Evolutionary conservation across 208 protist genomes (phyloP).

Genomic region (Crithidia bombi): DNA sequence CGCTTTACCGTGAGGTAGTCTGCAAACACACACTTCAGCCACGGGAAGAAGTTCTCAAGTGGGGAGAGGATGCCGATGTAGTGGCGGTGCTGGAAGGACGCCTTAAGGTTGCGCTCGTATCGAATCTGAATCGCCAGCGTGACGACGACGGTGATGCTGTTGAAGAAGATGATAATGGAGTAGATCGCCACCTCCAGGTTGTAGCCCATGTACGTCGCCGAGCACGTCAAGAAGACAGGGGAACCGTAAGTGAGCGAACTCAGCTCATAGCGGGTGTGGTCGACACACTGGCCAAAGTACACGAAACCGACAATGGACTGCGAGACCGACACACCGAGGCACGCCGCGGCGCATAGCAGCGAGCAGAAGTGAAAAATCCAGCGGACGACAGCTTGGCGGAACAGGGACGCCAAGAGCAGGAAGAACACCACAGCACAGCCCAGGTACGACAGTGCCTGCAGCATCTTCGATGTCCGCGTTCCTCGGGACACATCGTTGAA

Average conservation of each 20-base stretch:
- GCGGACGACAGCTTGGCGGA: slow-evolving; percentile 31
- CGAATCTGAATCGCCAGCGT: slow-evolving; percentile 27
- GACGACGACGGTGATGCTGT: slow-evolving; percentile 33
- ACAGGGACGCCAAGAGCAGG: slow-evolving; percentile 28
- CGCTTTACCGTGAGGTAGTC: slow-evolving; percentile 38
- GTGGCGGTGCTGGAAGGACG: slow-evolving; percentile 24
- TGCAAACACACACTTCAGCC: slow-evolving; percentile 25
- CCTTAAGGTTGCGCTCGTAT: slow-evolving; percentile 26
- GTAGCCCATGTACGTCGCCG: slow-evolving; percentile 36
- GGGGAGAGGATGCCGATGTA: slow-evolving; percentile 34
- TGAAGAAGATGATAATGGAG: slow-evolving; percentile 33
- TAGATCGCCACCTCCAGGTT: slow-evolving; percentile 44
- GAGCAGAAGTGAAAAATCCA: slow-evolving; percentile 11
- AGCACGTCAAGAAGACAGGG: slow-evolving; percentile 29
- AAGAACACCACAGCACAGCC: slow-evolving; percentile 42
- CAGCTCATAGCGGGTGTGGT: slow-evolving; percentile 23
- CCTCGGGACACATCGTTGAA: slow-evolving; percentile 37
- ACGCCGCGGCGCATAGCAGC: slow-evolving; percentile 26
- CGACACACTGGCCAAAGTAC: slow-evolving; percentile 31
- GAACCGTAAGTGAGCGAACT: slow-evolving; percentile 9
- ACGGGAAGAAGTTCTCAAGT: slow-evolving; percentile 15
- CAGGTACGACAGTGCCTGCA: slow-evolving; percentile 38
- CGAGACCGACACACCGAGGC: slow-evolving; percentile 30
- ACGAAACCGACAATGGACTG: slow-evolving; percentile 36
- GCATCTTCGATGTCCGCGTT: slow-evolving; percentile 16